Evolutionary conservation across 257 asterid genomes (phyloP).

Genomic region (Misopates orontium): DNA sequence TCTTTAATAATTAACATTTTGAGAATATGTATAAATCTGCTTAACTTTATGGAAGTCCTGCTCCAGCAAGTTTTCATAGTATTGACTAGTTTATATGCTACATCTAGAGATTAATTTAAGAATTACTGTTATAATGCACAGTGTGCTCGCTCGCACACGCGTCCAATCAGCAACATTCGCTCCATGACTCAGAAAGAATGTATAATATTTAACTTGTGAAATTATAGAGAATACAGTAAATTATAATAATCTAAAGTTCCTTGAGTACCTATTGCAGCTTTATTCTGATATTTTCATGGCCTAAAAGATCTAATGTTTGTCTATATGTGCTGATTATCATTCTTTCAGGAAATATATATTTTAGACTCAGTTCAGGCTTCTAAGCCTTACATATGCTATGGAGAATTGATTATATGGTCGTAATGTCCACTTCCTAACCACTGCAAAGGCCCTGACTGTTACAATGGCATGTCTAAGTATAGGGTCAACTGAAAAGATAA

Average conservation of each 20-base stretch:
- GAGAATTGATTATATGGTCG: not conserved
- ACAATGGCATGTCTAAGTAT: not conserved
- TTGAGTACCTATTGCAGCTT: slow-evolving; percentile 8
- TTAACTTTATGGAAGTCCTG: not conserved
- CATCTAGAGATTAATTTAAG: slow-evolving; percentile 2
- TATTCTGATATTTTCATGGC: not conserved
- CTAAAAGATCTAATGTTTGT: slow-evolving; percentile 9
- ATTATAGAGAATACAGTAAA: too few species aligned
- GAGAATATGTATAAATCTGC: not conserved
- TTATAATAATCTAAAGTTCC: not conserved
- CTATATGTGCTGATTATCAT: slow-evolving; percentile 7
- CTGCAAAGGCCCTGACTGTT: not conserved
- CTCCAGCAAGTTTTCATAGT: not conserved
- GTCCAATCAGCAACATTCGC: not conserved
- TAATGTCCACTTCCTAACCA: slow-evolving; percentile 4
- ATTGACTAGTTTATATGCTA: slow-evolving; percentile 1
- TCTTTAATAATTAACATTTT: not conserved
- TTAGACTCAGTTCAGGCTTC: slow-evolving; percentile 6
- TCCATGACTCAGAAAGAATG: slow-evolving; percentile 18
- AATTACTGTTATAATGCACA: not conserved
- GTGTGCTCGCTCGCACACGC: not conserved
- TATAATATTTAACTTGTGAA: slow-evolving; percentile 9
- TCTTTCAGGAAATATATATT: too few species aligned
- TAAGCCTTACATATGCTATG: not conserved
- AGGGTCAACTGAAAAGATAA: not conserved